Evolutionary conservation across 257 asterid genomes (phyloP), one percentile per base, ranked within the genome.

Genomic region (Mitragyna speciosa): DNA sequence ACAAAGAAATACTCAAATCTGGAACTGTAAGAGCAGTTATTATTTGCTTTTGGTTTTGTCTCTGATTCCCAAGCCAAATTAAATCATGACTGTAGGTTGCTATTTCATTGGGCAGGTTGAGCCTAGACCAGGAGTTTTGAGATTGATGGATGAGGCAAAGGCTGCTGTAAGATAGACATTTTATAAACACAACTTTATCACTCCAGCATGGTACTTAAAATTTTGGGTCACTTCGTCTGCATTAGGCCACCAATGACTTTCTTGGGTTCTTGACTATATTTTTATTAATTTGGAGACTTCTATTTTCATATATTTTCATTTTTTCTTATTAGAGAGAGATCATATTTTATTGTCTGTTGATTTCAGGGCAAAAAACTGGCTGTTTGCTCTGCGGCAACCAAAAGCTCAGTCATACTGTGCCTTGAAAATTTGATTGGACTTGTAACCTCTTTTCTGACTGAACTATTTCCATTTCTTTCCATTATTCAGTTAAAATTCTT

Each of bases 301-400:
- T 10, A 3, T 36, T 15, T 77, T 74, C 20, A 10, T 70, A 70
- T 26, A 12, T 67, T 28, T 20, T 43, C 51, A 20, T 5, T 67
- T 30, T 69, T 45, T 59, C 20, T 41, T 59, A 56, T 52, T 66
- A 58, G 65, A 33, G 22, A 33, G 22, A 54, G 59, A 30, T 24
- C 48, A 39, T 73, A 47, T 33, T 58, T 67, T 82, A 73, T 65
- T 75, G 12, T 63, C 9, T 73, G 66, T 83, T 72, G 82, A 64
- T 83, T 85, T 48, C 76, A 95, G 99, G 99, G 97, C 20, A 93
- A 83, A 83, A 88, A 87, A 84, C 86, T 95, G 16, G 97, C 98
- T 9, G 97, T 95, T 85, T 95, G 99, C 90, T 95, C 99, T 76
- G 97, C 99, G 65, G 97, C 98, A 83, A 95, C 99, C 61, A 95